Evolutionary conservation across 257 asterid species (phyloP), one percentile per base, ranked within the genome.

Genomic region (Gentiana macrophylla): DNA sequence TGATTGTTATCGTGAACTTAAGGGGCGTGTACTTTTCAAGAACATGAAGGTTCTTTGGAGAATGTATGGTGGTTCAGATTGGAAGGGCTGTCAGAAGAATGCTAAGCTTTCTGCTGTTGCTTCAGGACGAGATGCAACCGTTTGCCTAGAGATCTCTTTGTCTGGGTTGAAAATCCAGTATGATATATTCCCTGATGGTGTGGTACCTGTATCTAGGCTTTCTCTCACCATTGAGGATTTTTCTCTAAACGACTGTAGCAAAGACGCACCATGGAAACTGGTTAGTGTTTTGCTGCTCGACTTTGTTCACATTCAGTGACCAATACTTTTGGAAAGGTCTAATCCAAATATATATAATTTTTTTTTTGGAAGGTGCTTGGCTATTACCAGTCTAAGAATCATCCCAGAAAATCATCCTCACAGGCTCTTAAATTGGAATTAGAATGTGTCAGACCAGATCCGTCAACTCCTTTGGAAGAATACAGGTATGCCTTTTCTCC

Each of bases 251-350:
- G 99, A 92, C 72, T 64, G 64, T 63, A 83, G 99, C 67, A 77
- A 66, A 50, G 68, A 75, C 79, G 97, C 99, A 12, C 95, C 94
- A n/a, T 92, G 99, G 99, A 92, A 83, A 78, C 84, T 74, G 99
- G 99, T 92, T 72, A 50, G 64, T 11, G 48, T 49, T 7, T 11
- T 46, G 32, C 36, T 54, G 59, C 34, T 56, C 50, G 32, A 32
- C 52, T 15, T 64, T 54, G 1, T 50, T 41, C 4, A 38, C 12
- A 45, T 53, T 36, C 49, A 37, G 35, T 49, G 48, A 60, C 44
- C 57, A 44, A 5, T 47, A 3, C 3, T 37, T 32, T 41, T 59
- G 10, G 44, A 50, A 43, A 35, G 35, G 57, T 53, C 52, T 35
- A 49, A 59, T 60, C 12, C 24, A 24, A 24, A 0, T 24, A 24